Percentiles rank a stretch among this genome's conserved stretches.
Evolutionary conservation across 169 alveolate species (phyloP).

Genomic region (Eimeria sp.): DNA sequence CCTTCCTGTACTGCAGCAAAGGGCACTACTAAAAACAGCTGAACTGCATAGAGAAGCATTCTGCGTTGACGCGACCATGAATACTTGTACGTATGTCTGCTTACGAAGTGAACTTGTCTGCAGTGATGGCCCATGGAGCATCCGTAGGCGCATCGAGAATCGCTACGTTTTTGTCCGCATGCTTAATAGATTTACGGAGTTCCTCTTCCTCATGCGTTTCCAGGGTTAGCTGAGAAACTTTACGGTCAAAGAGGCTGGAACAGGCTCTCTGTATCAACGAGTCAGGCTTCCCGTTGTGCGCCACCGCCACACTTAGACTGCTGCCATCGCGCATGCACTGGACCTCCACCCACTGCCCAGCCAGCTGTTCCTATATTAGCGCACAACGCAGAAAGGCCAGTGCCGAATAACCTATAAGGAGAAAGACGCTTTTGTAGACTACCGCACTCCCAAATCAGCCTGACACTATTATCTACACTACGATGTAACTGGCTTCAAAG

Average conservation of each 20-base stretch:
- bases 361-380: slow-evolving; percentile 69
- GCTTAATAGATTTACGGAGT: slow-evolving; percentile 34
- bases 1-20: not conserved
- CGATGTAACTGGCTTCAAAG: too few species aligned
- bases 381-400: slow-evolving; percentile 17
- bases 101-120: slow-evolving; percentile 49
- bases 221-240: slow-evolving; percentile 66
- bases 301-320: slow-evolving; percentile 59
- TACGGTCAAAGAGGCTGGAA: slow-evolving; percentile 71
- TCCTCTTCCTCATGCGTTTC: slow-evolving; percentile 47
- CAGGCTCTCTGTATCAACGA: slow-evolving; percentile 55
- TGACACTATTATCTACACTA: not conserved
- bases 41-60: not conserved
- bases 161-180: slow-evolving; percentile 61
- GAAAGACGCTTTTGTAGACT: not conserved
- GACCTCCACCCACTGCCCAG: slow-evolving; percentile 85
- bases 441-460: not conserved
- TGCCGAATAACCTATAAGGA: not conserved
- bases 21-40: not conserved
- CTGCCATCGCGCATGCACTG: slow-evolving; percentile 81
- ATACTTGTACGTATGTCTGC: not conserved
- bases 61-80: not conserved
- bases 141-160: slow-evolving; percentile 58
- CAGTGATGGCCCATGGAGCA: slow-evolving; percentile 64
- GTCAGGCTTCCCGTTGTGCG: slow-evolving; percentile 46